Base-by-base conservation (phyloP, 73 alveolate species). In the Durusdinium trenchii region DNA sequence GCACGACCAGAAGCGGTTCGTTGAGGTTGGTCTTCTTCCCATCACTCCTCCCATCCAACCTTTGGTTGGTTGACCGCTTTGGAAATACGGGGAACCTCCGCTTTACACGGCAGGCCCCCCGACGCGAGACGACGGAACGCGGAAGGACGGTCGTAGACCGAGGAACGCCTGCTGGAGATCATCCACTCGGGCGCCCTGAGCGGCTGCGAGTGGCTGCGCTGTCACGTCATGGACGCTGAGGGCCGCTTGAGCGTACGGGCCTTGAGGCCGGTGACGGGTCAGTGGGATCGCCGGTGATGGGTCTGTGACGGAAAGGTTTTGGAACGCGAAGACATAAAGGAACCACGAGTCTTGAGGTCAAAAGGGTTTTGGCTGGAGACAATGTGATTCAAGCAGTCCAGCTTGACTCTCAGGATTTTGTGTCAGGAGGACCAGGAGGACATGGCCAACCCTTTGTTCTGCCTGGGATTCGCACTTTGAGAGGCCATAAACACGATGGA, bases 191-290 rank as follows among this genome's bases (percentile, higher is more conserved):
- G 98, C 35, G 91, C 57, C 50, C 78, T 92, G 47, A 43, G 90
- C 18, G 98, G 79, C 47, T 92, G 98, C 61, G 98, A 92, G 81
- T 92, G 98, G 98, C 91, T 92, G 81, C 98, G 98, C 48, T 92
- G 98, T 61, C 89, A 92, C 48, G 98, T 92, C 38, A 92, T 92
- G 98, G 98, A 92, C 30, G 91, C 98, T 3, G 98, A 92, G 90
- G 98, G 98, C 64, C 57, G 98, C 50, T 43, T 92, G 62, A 50
- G 92, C 6, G 98, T 92, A 43, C 67, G 98, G 54, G 91, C 98
- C 36, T 35, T 92, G 92, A 69, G 91, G 98, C 91, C 6, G 87
- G 47, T 9, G 52, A 7, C 32, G 85, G 85, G 7, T 75, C 35
- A 3, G 50, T 50, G 85, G 54, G 85, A 36, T 38, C 36, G 51